Evolutionary conservation across 1,284 basidiomycete species (phyloP).

Genomic region (Schizopora paradoxa): DNA sequence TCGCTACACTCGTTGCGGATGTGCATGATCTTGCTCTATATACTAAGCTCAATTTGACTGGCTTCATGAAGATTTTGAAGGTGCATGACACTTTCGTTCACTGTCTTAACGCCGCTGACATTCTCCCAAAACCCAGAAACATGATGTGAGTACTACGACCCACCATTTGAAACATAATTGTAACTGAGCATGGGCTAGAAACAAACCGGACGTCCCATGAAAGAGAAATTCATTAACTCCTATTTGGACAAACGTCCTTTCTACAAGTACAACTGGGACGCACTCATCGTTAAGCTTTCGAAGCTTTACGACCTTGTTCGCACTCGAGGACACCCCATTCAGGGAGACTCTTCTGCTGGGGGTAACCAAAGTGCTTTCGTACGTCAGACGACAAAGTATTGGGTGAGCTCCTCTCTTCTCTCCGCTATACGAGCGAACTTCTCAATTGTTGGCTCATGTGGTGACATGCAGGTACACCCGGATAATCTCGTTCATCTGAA

Average conservation of each 20-base stretch:
- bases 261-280: slow-evolving; percentile 92
- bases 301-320: slow-evolving; percentile 94
- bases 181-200: slow-evolving; percentile 45
- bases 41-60: slow-evolving; percentile 94
- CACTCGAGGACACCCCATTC: slow-evolving; percentile 90
- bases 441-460: background rate
- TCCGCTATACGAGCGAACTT: background rate
- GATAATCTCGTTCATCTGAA: slow-evolving; percentile 97
- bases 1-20: slow-evolving; percentile 94
- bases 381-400: slow-evolving; percentile 97
- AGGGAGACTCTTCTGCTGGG: slow-evolving; percentile 91
- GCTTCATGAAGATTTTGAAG: slow-evolving; percentile 99
- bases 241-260: slow-evolving; percentile 95
- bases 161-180: slow-evolving; percentile 3
- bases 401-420: slow-evolving; percentile 50
- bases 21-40: slow-evolving; percentile 96
- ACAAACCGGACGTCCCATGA: slow-evolving; percentile 65
- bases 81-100: slow-evolving; percentile 30
- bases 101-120: slow-evolving; percentile 2
- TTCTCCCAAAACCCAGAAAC: slow-evolving; percentile 54
- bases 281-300: slow-evolving; percentile 94
- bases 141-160: slow-evolving; percentile 51
- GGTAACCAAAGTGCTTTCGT: slow-evolving; percentile 97
- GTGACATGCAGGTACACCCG: slow-evolving; percentile 72
- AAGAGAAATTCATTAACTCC: slow-evolving; percentile 76